Conservation (phyloP, 768 basidiomycete genomes). For the Boletellus emodensis region DNA sequence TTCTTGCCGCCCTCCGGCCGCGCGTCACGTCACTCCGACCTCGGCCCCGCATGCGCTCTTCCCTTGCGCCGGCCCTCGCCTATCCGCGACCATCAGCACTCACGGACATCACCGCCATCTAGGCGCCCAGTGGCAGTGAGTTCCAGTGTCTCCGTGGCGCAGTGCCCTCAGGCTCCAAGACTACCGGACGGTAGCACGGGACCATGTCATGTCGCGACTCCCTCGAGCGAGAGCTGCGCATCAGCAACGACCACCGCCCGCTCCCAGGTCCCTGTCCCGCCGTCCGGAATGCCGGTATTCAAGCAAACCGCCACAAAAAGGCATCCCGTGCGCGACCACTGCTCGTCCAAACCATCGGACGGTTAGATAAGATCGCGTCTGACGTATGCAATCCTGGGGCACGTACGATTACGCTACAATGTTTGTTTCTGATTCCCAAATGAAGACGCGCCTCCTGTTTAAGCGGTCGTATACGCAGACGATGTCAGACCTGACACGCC, state of each 20-base stretch:
- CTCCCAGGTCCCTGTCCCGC: no score
- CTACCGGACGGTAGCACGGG: no score
- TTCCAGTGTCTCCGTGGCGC: not conserved
- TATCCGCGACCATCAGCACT: no score
- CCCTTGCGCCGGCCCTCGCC: not conserved
- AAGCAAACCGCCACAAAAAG: no score
- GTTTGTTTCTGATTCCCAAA: not conserved
- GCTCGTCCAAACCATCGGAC: not conserved
- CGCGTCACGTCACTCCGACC: constrained; percentile 1
- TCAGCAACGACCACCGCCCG: not conserved
- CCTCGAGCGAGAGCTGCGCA: not conserved
- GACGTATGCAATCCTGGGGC: not conserved
- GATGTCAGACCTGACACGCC: no score
- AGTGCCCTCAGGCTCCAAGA: not conserved
- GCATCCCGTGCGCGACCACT: no score
- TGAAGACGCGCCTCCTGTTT: no score
- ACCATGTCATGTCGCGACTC: no score
- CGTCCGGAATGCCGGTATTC: no score
- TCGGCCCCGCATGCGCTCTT: constrained; percentile 25
- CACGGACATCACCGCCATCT: not conserved
- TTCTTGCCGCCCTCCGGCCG: constrained; percentile 4
- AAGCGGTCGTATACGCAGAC: not conserved
- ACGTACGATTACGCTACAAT: not conserved
- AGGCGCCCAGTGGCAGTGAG: not conserved
- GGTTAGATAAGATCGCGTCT: not conserved